These are phyloP conservation scores for Amanita subjunquillea DNA, from an alignment of 768 basidiomycete species.

Conservation along the genomic window DNA sequence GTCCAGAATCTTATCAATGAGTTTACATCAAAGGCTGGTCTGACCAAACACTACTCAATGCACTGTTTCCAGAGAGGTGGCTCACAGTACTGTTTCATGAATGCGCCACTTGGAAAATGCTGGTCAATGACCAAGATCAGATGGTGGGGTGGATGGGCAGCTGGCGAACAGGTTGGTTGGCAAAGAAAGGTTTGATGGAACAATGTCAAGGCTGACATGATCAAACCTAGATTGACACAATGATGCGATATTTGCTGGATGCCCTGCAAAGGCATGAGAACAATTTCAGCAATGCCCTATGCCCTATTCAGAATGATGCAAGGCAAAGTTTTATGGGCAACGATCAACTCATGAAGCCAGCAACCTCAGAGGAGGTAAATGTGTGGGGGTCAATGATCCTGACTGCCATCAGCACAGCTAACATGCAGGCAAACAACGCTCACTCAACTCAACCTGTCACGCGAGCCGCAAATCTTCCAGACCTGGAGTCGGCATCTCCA, in stretches of 20 bases:
- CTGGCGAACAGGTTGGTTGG: no score
- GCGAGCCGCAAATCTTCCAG: neutral
- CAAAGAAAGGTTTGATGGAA: no score
- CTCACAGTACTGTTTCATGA: no score
- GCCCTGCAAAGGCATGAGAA: conserved; percentile 20
- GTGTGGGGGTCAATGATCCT: neutral
- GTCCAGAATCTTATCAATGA: no score
- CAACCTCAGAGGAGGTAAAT: conserved; percentile 10
- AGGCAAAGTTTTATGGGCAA: conserved; percentile 18
- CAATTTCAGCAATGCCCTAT: conserved; percentile 17
- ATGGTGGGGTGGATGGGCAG: no score
- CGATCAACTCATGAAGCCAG: conserved; percentile 8
- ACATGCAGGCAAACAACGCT: neutral
- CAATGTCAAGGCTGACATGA: no score
- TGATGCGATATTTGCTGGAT: conserved; percentile 25
- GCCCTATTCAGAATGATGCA: conserved; percentile 12
- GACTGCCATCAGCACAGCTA: neutral
- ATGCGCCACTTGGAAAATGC: no score
- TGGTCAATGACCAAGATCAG: no score
- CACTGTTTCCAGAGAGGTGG: no score
- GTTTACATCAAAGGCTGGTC: no score
- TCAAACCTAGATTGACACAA: conserved; percentile 17
- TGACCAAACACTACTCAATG: no score
- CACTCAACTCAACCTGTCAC: neutral
- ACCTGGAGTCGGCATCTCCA: no score